These are phyloP conservation scores for Hypoxylon fragiforme DNA, from an alignment of 495 filamentous ascomycete genomes.

Conservation along the genomic window DNA sequence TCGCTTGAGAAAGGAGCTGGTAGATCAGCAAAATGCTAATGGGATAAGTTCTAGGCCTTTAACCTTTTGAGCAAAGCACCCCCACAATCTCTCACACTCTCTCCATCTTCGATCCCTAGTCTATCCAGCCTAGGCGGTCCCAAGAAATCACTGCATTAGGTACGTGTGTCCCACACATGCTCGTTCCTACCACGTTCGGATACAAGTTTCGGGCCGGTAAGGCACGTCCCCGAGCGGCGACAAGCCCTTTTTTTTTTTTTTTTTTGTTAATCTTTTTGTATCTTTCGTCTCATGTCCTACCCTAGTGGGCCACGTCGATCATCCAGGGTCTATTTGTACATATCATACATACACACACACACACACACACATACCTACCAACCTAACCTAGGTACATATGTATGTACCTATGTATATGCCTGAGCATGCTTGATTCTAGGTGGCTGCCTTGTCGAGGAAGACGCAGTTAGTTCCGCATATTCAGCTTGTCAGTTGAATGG, in stretches of 20 bases:
- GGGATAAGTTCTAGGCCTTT: conserved; percentile 9
- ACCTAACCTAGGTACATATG: too few relatives aligned
- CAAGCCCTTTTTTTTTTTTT: too few relatives aligned
- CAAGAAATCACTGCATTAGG: not conserved
- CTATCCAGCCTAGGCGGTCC: conserved; percentile 5
- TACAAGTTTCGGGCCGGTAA: not conserved
- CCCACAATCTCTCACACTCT: too few relatives aligned
- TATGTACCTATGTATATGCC: not conserved
- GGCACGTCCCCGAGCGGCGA: not conserved
- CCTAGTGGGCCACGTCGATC: too few relatives aligned
- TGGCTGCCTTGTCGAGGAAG: not conserved
- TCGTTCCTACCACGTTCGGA: not conserved
- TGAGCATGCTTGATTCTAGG: too few relatives aligned
- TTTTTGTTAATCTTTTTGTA: too few relatives aligned
- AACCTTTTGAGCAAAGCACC: too few relatives aligned
- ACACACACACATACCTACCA: not conserved
- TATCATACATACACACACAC: too few relatives aligned
- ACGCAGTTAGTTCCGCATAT: not conserved
- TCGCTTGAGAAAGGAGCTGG: conserved; percentile 19
- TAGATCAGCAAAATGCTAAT: conserved; percentile 1
- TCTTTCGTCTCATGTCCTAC: too few relatives aligned
- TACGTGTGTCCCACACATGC: too few relatives aligned
- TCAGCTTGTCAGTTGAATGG: not conserved
- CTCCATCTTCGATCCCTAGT: conserved; percentile 1
- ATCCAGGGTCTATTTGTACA: too few relatives aligned